These are phyloP conservation scores for Aspergillus japonicus DNA, from an alignment of 2,329 filamentous ascomycete genomes.

Conservation along the genomic window DNA sequence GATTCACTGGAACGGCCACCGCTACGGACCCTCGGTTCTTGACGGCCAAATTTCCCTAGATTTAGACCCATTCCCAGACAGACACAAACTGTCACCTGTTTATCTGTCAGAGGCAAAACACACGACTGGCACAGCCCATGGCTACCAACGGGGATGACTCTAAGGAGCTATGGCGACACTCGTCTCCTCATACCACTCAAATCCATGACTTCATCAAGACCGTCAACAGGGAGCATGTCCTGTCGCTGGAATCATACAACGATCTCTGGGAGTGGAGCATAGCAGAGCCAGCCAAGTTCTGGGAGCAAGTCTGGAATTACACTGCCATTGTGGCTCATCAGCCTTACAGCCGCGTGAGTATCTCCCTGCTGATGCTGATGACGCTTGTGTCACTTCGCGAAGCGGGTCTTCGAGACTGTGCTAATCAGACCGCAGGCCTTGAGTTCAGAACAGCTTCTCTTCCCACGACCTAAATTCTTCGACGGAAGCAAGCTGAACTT, in stretches of 20 bases:
- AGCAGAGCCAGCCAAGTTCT: constrained; percentile 71
- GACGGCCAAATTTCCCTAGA: background rate
- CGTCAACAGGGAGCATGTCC: constrained; percentile 65
- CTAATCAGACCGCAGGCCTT: constrained; percentile 58
- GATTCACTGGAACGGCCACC: background rate
- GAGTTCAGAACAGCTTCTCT: constrained; percentile 67
- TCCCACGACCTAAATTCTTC: constrained; percentile 86
- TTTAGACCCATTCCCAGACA: background rate
- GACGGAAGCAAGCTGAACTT: constrained; percentile 79
- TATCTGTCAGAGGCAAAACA: background rate
- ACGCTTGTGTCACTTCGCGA: background rate
- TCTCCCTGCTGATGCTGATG: background rate
- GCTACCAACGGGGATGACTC: constrained; percentile 14
- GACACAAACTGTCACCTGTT: background rate
- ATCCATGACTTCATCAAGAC: constrained; percentile 71
- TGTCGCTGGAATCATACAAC: constrained; percentile 65
- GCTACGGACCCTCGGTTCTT: background rate
- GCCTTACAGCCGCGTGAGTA: constrained; percentile 48
- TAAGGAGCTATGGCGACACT: constrained; percentile 69
- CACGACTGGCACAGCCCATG: background rate
- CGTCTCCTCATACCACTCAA: constrained; percentile 63
- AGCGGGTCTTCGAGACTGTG: too few relatives aligned
- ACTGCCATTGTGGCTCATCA: constrained; percentile 70
- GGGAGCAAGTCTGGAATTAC: constrained; percentile 82
- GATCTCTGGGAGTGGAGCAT: constrained; percentile 86